Evolutionary conservation across 148 eudicot genomes (phyloP), one percentile per base, ranked within the genome.

Genomic region (Rhododendron griersonianum): DNA sequence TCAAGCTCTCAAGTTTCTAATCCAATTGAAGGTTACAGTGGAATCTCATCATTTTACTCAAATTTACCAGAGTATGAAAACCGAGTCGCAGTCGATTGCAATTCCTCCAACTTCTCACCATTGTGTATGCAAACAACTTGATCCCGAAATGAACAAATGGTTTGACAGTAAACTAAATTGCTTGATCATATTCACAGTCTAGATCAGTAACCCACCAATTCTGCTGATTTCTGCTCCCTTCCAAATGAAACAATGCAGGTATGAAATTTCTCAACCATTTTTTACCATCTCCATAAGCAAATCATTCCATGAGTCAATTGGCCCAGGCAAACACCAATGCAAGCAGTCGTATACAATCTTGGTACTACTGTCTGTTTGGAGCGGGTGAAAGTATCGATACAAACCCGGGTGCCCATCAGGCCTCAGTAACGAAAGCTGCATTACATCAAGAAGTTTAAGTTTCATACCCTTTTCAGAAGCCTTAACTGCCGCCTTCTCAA

Each of bases 291-390:
- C 86, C 93, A 93, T 91, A 3, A 94, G 82, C 33, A 94, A 76
- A 88, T 93, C 95, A 85, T 94, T 94, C 98, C 98, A 94, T 10
- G 95, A 57, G 76, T 94, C 98, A 15, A 94, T 94, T 15, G 98
- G 98, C 67, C 98, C 98, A 0, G 98, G 98, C 86, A 94, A 85
- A 86, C 98, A 94, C 98, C 98, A 94, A 55, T 94, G 98, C 88
- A 94, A 65, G 83, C 98, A 94, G 87, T 94, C 98, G 45, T 85
- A 89, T 11, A 89, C 86, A 11, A 88, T 84, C 81, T 35, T 69
- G 1, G 87, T 87, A 73, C 88, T 89, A 77, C 85, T 90, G 30
- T 85, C 86, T 53, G 69, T 88, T 10, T 89, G 91, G 75, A 89
- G 91, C 5, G 98, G 98, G 45, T 91, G 82, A 61, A 82, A 90